Evolutionary conservation across 73 alveolate species (phyloP).

Genomic region (Paramecium caudatum): DNA sequence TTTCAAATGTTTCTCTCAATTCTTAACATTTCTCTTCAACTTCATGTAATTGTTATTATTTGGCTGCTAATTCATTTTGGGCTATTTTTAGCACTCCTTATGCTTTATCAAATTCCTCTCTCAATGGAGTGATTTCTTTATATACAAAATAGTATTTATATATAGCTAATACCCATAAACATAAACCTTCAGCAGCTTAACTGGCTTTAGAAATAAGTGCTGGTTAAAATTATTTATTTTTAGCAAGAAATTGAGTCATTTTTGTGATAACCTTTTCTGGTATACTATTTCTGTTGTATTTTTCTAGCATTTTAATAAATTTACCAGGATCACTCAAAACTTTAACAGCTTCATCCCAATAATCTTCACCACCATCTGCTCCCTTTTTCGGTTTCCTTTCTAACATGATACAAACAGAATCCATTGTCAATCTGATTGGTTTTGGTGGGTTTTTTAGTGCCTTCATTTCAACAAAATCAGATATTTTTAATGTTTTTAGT

Average conservation of each 20-base stretch:
- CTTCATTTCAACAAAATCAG: constrained; percentile 95
- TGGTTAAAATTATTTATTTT: constrained; percentile 84
- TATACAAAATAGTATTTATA: constrained; percentile 87
- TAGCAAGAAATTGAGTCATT: constrained; percentile 79
- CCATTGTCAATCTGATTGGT: constrained; percentile 90
- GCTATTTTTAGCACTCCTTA: constrained; percentile 85
- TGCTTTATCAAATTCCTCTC: constrained; percentile 95
- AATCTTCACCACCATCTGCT: constrained; percentile 83
- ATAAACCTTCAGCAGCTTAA: constrained; percentile 92
- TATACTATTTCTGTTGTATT: constrained; percentile 84
- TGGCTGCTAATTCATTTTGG: constrained; percentile 85
- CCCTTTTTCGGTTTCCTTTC: constrained; percentile 84
- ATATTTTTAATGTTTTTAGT: constrained; percentile 88
- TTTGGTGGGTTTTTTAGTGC: constrained; percentile 96
- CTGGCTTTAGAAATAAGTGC: constrained; percentile 85
- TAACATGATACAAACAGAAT: constrained; percentile 88
- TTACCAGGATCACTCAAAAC: constrained; percentile 84
- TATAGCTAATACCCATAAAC: constrained; percentile 90
- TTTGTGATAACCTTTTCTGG: constrained; percentile 84
- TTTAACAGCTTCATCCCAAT: constrained; percentile 92
- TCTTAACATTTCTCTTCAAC: constrained; percentile 90
- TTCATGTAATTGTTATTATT: constrained; percentile 87
- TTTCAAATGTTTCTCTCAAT: constrained; percentile 91
- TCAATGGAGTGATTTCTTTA: constrained; percentile 93
- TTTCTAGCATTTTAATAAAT: constrained; percentile 82